These are phyloP conservation scores for Sordariomycetes sp. DNA, from an alignment of 2,329 filamentous ascomycete genomes.

Conservation along the genomic window DNA sequence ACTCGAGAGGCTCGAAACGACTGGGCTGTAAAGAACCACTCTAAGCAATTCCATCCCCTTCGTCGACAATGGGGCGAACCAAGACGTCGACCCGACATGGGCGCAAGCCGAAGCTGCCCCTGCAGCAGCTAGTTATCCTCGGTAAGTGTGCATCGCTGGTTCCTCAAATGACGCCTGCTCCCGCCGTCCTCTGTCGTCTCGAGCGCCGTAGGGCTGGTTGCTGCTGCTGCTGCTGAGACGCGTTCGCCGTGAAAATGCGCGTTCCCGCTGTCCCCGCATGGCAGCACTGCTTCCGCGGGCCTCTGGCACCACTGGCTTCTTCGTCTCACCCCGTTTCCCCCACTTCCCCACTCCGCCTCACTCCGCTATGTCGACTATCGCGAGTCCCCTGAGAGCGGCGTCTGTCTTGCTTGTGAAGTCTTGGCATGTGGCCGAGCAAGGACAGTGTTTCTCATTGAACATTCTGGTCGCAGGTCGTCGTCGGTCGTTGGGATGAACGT, in stretches of 20 bases:
- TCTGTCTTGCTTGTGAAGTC: background rate
- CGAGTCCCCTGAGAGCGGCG: background rate
- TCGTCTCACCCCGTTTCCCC: background rate
- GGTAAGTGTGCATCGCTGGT: slow-evolving; percentile 36
- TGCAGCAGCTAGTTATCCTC: slow-evolving; percentile 67
- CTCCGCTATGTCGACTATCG: background rate
- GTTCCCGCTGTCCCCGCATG: slow-evolving; percentile 3
- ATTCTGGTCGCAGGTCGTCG: background rate
- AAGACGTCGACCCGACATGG: slow-evolving; percentile 6
- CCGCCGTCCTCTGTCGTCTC: background rate
- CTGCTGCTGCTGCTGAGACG: background rate
- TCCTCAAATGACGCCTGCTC: background rate
- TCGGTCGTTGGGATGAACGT: background rate
- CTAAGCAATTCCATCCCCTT: background rate
- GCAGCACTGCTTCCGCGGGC: slow-evolving; percentile 2
- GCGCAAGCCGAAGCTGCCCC: slow-evolving; percentile 53
- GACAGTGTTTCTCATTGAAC: background rate
- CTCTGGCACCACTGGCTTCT: background rate
- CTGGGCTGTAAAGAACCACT: background rate
- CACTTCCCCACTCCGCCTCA: background rate
- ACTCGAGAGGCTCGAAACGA: background rate
- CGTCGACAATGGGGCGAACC: slow-evolving; percentile 10
- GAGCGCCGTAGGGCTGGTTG: background rate
- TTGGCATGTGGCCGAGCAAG: background rate
- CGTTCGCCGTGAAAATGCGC: slow-evolving; percentile 2